Percentiles rank a stretch among this genome's conserved stretches.
Conservation (phyloP, 805 yeast genomes). For the Cyberlindnera mycetangii region DNA sequence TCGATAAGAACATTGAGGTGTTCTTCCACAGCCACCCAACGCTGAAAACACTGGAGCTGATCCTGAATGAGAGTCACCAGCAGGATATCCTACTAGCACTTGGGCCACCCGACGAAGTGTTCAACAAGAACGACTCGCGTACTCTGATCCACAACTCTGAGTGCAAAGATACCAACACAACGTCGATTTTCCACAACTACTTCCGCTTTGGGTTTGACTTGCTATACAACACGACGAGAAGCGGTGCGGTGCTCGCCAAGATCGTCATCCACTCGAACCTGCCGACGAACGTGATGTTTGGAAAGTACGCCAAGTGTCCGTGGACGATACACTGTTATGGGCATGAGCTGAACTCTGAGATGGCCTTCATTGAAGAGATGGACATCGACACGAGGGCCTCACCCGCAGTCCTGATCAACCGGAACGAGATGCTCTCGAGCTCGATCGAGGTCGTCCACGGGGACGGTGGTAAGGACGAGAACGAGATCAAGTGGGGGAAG, state of each 20-base stretch:
- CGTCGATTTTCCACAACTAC: constrained; percentile 49
- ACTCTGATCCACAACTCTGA: constrained; percentile 35
- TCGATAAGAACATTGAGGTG: constrained; percentile 11
- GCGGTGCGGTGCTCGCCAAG: constrained; percentile 40
- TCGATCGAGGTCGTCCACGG: constrained; percentile 38
- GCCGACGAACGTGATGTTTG: constrained; percentile 48
- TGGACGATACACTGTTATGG: neutral
- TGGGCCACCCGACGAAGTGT: constrained; percentile 57
- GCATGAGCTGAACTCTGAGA: neutral
- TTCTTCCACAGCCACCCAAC: constrained; percentile 29
- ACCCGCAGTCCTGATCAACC: constrained; percentile 18
- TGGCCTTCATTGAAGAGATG: neutral
- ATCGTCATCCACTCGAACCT: constrained; percentile 51
- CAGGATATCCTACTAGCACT: constrained; percentile 44
- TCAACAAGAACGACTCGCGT: constrained; percentile 43
- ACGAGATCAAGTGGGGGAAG: constrained; percentile 31
- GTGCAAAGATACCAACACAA: constrained; percentile 5
- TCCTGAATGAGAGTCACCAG: constrained; percentile 45
- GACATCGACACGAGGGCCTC: neutral
- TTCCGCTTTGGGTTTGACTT: constrained; percentile 53
- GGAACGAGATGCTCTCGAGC: constrained; percentile 32
- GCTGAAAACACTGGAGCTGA: constrained; percentile 20
- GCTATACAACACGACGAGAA: constrained; percentile 34
- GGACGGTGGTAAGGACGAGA: constrained; percentile 21
- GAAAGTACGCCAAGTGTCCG: constrained; percentile 49